phyloP scores from a whole-genome alignment of 2,329 filamentous ascomycete species.

The Neonectria magnoliae region DNA sequence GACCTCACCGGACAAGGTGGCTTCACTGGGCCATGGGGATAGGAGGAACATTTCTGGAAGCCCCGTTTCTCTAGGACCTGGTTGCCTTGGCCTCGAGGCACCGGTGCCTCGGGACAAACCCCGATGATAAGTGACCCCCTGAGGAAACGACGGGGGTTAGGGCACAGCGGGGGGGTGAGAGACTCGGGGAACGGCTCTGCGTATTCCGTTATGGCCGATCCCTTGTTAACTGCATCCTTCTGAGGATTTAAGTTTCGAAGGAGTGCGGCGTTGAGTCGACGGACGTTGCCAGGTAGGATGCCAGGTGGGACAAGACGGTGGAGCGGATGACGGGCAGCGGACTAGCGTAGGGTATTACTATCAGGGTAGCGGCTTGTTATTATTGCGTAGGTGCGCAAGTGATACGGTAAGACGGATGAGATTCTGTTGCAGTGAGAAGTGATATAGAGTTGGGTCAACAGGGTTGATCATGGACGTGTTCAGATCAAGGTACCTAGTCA shows the following conservation, averaged over 20 bases:
- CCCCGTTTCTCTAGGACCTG: background rate
- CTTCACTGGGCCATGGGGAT: slow-evolving; percentile 15
- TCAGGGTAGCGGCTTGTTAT: background rate
- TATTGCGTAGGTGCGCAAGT: background rate
- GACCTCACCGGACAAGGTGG: slow-evolving; percentile 18
- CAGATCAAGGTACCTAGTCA: background rate
- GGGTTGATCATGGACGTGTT: background rate
- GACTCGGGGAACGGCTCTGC: background rate
- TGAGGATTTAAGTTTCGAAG: background rate
- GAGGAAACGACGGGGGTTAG: background rate
- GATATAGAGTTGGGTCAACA: background rate
- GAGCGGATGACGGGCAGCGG: background rate
- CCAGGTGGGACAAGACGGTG: background rate
- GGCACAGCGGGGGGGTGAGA: background rate
- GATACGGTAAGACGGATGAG: background rate
- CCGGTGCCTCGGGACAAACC: background rate
- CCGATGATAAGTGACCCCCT: background rate
- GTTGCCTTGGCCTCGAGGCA: background rate
- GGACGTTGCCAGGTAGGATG: background rate
- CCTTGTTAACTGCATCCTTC: background rate
- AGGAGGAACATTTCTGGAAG: slow-evolving; percentile 27
- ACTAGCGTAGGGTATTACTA: background rate
- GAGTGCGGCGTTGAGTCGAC: background rate
- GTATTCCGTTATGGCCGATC: background rate
- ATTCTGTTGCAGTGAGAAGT: background rate